phyloP scores from a whole-genome alignment of 495 filamentous ascomycete genomes.

The Lasiosphaeriaceae sp. region DNA sequence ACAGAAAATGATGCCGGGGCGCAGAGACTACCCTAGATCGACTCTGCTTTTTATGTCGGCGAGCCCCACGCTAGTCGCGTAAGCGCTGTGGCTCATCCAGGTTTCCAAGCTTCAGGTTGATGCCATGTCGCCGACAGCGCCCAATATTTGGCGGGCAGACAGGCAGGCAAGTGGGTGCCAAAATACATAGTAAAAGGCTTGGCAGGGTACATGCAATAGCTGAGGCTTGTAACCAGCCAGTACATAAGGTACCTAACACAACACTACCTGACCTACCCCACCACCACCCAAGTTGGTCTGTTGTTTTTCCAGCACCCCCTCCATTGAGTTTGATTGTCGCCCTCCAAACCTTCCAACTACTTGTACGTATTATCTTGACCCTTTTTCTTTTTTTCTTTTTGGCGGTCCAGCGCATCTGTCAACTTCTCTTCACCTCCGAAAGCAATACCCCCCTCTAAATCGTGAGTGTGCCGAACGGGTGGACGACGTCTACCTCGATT shows the following conservation, averaged over 20 bases:
- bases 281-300: constrained; percentile 13
- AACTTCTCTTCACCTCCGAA: neutral
- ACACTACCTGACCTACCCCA: constrained; percentile 7
- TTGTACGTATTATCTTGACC: neutral
- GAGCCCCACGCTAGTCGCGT: constrained; percentile 16
- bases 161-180: too few species aligned
- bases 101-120: neutral
- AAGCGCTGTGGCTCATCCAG: constrained; percentile 11
- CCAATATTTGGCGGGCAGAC: constrained; percentile 14
- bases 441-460: neutral
- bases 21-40: neutral
- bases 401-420: neutral
- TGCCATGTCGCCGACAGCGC: neutral
- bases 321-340: constrained; percentile 25
- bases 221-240: too few species aligned
- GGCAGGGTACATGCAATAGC: too few species aligned
- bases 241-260: too few species aligned
- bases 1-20: neutral
- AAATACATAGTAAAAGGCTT: too few species aligned
- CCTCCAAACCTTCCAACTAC: neutral
- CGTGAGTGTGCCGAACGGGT: neutral
- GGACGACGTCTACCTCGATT: neutral
- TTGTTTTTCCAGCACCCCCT: constrained; percentile 27
- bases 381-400: too few species aligned
- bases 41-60: constrained; percentile 11